Evolutionary conservation across 2,329 filamentous ascomycete genomes (phyloP).

Genomic region (Plectosphaerella plurivora): DNA sequence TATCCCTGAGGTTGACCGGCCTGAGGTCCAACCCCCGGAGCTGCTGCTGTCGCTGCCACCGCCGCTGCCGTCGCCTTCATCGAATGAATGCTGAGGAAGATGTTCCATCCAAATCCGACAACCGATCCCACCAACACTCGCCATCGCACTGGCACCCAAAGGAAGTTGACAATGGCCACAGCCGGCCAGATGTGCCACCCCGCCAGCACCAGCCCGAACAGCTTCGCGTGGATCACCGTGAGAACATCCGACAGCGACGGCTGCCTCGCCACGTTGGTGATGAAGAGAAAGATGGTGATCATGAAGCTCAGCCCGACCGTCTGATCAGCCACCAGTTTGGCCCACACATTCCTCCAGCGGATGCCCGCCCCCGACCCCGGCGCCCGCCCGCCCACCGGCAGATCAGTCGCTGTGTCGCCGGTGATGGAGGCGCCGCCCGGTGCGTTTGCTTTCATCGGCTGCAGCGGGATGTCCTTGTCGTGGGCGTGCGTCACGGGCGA

Average conservation of each 20-base stretch:
- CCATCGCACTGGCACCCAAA: constrained; percentile 27
- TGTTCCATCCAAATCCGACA: constrained; percentile 29
- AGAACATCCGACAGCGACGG: constrained; percentile 15
- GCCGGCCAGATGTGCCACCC: constrained; percentile 30
- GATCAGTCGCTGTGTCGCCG: neutral
- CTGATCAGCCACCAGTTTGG: constrained; percentile 27
- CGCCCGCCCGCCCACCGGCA: constrained; percentile 1
- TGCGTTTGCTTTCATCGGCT: neutral
- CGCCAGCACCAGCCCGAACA: constrained; percentile 22
- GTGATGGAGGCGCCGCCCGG: neutral
- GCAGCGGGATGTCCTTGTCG: constrained; percentile 11
- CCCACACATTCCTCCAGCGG: constrained; percentile 25
- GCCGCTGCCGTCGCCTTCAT: constrained; percentile 8
- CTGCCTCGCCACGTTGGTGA: constrained; percentile 26
- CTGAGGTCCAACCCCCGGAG: too few species aligned
- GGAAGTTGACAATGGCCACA: constrained; percentile 26
- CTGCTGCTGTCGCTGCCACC: too few species aligned
- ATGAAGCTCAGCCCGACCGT: constrained; percentile 25
- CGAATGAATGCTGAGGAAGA: constrained; percentile 27
- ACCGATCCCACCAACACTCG: constrained; percentile 26
- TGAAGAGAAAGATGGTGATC: constrained; percentile 23
- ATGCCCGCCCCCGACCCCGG: constrained; percentile 16
- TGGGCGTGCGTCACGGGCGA: constrained; percentile 14
- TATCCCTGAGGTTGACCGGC: too few species aligned
- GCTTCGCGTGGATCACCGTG: constrained; percentile 17